Base-by-base conservation (phyloP, 768 basidiomycete genomes). In the Mycena belliarum region DNA sequence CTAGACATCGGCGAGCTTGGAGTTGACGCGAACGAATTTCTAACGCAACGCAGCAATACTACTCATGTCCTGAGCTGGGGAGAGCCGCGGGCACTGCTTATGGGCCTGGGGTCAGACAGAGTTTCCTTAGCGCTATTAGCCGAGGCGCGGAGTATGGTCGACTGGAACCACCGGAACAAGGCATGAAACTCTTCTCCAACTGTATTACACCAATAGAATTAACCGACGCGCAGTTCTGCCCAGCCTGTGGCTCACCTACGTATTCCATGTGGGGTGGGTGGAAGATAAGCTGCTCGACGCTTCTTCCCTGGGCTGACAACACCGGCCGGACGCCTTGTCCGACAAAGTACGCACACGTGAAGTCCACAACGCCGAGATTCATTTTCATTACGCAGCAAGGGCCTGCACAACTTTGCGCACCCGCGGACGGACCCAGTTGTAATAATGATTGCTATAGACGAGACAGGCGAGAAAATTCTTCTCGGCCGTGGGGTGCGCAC, bases 181-280 rank as follows among this genome's bases (percentile, higher is more conserved):
- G 94, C 85, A 65, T 32, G 75, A n/a, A n/a, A n/a, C n/a, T n/a
- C 64, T 18, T 15, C 24, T 24, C 48, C 44, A 20, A 46, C 2
- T 28, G 33, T 41, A 14, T 24, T 18, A n/a, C 37, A 42, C 6
- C 6, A 3, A 38, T 38, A 16, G n/a, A 21, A n/a, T 40, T 41
- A 28, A 56, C 42, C 4, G 4, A 8, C 18, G 10, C 49, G 15
- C 51, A 95, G 93, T 95, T 92, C 70, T 98, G 96, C 68, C 82
- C 95, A 0, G 87, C 84, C 0, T 98, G 96, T 69, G 94, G 95
- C 4, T 82, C 87, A 0, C 80, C 81, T 2, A 83, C 86, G 0
- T 91, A 92, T 66, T 90, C 93, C 0, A 77, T 92, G 64, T 98
- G 96, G 96, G 94, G 85, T 4, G 96, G 96, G 0, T 99, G 95